Evolutionary conservation across 805 yeast species (phyloP), one percentile per base, ranked within the genome.

Genomic region (Hanseniaspora vineae): DNA sequence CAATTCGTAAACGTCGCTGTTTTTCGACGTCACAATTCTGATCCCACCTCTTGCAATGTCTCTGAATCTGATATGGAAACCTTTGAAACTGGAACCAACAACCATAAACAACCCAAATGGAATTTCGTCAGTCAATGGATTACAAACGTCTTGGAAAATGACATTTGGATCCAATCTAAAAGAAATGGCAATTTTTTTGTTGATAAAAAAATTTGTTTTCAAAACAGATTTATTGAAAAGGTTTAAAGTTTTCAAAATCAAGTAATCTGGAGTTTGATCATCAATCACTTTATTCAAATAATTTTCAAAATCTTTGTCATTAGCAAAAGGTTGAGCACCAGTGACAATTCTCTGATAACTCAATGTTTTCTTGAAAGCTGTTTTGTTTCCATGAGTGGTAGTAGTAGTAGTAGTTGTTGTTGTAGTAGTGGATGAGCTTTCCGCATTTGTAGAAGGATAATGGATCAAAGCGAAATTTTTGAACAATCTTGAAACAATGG

Each of bases 41-140:
- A 90, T 92, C 65, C 98, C 98, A 65, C 98, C 98, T 65, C 98
- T 79, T 18, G 98, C 95, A 61, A 90, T 88, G 66, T 90, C 97
- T 65, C 96, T 80, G 70, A 90, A 90, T 66, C 98, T 77, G 52
- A 92, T 82, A 64, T 90, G 98, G 83, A 90, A 92, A 23, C 97
- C 98, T 65, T 96, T 78, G 69, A 90, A 90, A 61, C 92, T 96
- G 53, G 88, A 84, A 52, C 98, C 98, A 53, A 92, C 96, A 50
- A 89, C 84, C 55, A 90, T 80, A 69, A 90, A 90, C 82, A 90
- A 84, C 54, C 97, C 98, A 61, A 71, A 92, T 48, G 96, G 94
- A 42, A 82, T 83, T 69, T 90, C 98, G 23, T 46, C 47, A 43
- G 45, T 43, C 14, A 48, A 44, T 31, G 42, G 42, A 37, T 17